Base-by-base conservation (phyloP, 2,329 filamentous ascomycete species). In the Didymella segeticola region DNA sequence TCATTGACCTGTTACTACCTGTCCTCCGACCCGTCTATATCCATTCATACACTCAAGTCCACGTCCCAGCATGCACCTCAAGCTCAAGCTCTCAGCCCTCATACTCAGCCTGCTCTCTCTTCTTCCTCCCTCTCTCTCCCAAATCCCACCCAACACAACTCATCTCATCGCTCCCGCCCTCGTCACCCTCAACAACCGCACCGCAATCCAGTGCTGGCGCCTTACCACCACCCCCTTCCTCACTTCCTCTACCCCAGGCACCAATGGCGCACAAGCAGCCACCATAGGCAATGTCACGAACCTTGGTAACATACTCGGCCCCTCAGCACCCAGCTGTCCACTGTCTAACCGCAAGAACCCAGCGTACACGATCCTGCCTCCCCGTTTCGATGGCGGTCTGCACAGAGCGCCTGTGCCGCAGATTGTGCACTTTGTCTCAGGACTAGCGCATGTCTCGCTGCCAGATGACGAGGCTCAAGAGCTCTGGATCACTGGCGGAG, bases 141-240 rank as follows among this genome's bases (percentile, higher is more conserved):
- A 62, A 39, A 25, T 48, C n/a, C 7, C 39, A 10, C 6, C 25
- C n/a, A 51, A 51, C 34, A 22, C 20, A 7, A 64, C 62, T 29
- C 64, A 68, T 47, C 63, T 75, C 22, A 70, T 60, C 3, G 63
- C 62, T 7, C 74, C 72, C 8, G 69, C 72, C 12, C 58, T 75
- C 20, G 65, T 73, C 10, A 73, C 72, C 4, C 64, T 64, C 41
- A 56, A 66, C 12, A 71, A 73, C 57, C 58, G 60, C 43, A 73
- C 72, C 7, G 59, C 57, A 5, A 63, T 75, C 29, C 64, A 75
- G 56, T 76, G 72, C 58, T 75, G 71, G 72, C 57, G 67, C 19
- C 66, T 75, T 41, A 58, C 38, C 42, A 58, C 38, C 22, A 48
- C 51, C 4, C 69, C 71, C 3, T 65, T 75, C 54, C 31, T 47